These are phyloP conservation scores for Fusarium drepaniforme DNA, from an alignment of 2,329 filamentous ascomycete genomes.

Conservation along the genomic window DNA sequence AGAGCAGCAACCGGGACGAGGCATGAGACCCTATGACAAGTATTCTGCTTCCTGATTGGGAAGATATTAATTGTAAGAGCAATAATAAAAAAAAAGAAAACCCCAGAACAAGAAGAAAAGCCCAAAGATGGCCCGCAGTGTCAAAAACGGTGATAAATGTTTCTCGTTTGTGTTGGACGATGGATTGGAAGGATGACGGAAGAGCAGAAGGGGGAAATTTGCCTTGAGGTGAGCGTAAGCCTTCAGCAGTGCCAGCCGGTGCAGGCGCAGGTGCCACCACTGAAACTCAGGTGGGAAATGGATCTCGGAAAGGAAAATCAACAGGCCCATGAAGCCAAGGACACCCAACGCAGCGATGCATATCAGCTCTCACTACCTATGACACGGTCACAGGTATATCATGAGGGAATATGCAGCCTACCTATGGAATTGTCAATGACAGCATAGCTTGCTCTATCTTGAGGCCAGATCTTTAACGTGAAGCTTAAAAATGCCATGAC, in stretches of 20 bases:
- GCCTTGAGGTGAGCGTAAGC: background rate
- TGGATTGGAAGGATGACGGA: background rate
- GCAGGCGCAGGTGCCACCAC: background rate
- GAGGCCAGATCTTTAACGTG: background rate
- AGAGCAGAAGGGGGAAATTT: slow-evolving; percentile 17
- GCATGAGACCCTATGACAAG: slow-evolving; percentile 5
- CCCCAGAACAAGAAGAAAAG: slow-evolving; percentile 6
- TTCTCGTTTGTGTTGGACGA: slow-evolving; percentile 8
- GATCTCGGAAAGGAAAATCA: slow-evolving; percentile 19
- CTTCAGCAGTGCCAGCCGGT: background rate
- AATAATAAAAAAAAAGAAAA: background rate
- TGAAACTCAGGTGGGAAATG: background rate
- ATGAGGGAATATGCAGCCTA: background rate
- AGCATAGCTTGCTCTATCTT: background rate
- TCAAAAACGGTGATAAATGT: background rate
- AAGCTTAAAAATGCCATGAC: background rate
- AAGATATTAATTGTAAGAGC: background rate
- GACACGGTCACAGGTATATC: background rate
- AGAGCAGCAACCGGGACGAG: background rate
- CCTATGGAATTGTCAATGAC: background rate
- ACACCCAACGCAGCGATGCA: background rate
- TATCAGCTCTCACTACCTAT: background rate
- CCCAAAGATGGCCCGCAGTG: background rate
- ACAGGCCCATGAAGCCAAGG: background rate
- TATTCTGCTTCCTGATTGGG: background rate